Percentiles rank a stretch among this genome's conserved stretches.
Conservation (phyloP, 1,284 basidiomycete species). For the Tilletiopsis washingtonensis region DNA sequence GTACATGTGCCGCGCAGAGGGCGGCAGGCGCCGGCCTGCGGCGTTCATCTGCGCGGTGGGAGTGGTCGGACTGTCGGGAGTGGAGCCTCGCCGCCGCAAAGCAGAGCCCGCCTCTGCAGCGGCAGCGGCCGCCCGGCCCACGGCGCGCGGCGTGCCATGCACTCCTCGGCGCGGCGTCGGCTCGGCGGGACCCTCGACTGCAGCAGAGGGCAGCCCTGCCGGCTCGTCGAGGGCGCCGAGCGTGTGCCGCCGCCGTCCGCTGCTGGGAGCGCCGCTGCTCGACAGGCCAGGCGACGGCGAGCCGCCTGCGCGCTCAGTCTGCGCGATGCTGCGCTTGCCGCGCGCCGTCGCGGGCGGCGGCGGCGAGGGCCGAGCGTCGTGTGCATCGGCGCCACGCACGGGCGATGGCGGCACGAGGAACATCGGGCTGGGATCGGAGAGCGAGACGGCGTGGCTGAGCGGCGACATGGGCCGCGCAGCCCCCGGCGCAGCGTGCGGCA, state of each 20-base stretch:
- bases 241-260: not conserved
- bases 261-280: too few relatives aligned
- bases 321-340: too few relatives aligned
- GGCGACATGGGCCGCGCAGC: not conserved
- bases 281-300: too few relatives aligned
- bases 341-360: too few relatives aligned
- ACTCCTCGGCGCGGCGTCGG: not conserved
- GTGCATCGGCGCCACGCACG: too few relatives aligned
- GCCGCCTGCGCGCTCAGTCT: too few relatives aligned
- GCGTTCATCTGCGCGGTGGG: not conserved
- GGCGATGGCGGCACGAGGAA: too few relatives aligned
- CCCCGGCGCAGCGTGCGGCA: not conserved
- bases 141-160: not conserved
- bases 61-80: not conserved
- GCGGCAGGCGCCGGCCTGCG: not conserved
- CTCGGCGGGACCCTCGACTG: not conserved
- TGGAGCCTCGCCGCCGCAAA: too few relatives aligned
- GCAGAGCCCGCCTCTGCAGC: too few relatives aligned
- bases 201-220: not conserved
- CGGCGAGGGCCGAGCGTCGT: too few relatives aligned
- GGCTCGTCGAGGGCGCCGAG: not conserved
- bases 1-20: too few relatives aligned
- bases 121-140: not conserved
- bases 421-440: not conserved
- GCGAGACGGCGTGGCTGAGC: not conserved